A percentile compares a stretch with the other conserved stretches of the same genome.
Evolutionary conservation across 805 yeast species (phyloP).

Genomic region (Maudiozyma saulgeensis): DNA sequence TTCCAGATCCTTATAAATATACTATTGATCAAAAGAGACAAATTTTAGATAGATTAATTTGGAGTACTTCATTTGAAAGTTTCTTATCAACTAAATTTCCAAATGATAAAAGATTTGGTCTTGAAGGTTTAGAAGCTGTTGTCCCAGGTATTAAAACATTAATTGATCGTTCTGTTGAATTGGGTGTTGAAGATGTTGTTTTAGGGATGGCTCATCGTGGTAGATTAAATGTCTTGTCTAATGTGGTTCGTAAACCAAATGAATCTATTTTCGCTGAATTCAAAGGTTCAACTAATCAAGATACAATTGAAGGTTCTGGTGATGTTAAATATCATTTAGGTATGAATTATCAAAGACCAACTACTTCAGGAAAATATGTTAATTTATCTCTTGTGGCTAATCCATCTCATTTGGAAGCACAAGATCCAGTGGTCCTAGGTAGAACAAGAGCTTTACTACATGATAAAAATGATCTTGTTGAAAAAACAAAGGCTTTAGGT

Average conservation of each 20-base stretch:
- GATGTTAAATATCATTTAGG: slow-evolving; percentile 99
- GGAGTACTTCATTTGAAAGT: slow-evolving; percentile 91
- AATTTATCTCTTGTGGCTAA: slow-evolving; percentile 94
- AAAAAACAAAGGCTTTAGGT: slow-evolving; percentile 78
- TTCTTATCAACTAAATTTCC: slow-evolving; percentile 94
- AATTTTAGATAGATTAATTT: slow-evolving; percentile 88
- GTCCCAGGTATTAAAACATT: slow-evolving; percentile 95
- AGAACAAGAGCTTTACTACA: slow-evolving; percentile 94
- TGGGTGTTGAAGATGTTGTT: slow-evolving; percentile 90
- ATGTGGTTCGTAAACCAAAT: slow-evolving; percentile 97
- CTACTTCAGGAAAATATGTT: slow-evolving; percentile 94
- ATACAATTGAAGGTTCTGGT: slow-evolving; percentile 81
- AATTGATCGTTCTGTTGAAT: slow-evolving; percentile 85
- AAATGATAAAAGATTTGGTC: slow-evolving; percentile 95
- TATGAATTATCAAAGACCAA: slow-evolving; percentile 98
- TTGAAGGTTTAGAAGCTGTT: slow-evolving; percentile 96
- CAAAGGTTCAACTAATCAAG: slow-evolving; percentile 72
- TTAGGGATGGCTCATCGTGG: slow-evolving; percentile 99
- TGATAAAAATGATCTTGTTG: slow-evolving; percentile 77
- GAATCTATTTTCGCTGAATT: slow-evolving; percentile 96
- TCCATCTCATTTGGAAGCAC: slow-evolving; percentile 98
- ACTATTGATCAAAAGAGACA: slow-evolving; percentile 87
- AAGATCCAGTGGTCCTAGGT: slow-evolving; percentile 97
- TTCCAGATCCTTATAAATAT: slow-evolving; percentile 78
- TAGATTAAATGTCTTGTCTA: slow-evolving; percentile 92